Evolutionary conservation across 495 filamentous ascomycete species (phyloP).

Genomic region (Penicillium paradoxum): DNA sequence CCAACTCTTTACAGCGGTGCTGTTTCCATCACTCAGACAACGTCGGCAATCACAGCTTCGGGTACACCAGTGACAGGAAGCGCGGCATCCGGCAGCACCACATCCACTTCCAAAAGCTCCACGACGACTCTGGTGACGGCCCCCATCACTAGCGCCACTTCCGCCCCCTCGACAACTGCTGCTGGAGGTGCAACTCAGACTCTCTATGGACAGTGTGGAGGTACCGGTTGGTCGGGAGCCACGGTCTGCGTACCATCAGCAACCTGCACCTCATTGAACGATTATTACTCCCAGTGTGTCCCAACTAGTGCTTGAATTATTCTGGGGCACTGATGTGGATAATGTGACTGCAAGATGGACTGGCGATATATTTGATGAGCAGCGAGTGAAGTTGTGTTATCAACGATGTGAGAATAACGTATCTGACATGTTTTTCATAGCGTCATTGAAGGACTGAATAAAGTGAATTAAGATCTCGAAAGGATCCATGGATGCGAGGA

Average conservation of each 20-base stretch:
- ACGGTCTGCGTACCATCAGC: constrained; percentile 41
- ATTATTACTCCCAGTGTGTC: constrained; percentile 50
- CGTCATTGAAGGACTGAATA: too few relatives aligned
- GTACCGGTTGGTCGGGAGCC: constrained; percentile 40
- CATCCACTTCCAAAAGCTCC: constrained; percentile 4
- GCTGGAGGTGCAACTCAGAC: constrained; percentile 19
- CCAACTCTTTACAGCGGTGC: constrained; percentile 36
- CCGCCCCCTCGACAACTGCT: constrained; percentile 6
- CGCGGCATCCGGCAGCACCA: not conserved
- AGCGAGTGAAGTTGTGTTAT: not conserved
- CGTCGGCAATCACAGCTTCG: constrained; percentile 23
- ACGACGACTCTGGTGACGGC: not conserved
- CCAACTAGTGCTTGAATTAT: constrained; percentile 12
- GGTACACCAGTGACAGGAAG: constrained; percentile 18
- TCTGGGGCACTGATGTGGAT: not conserved
- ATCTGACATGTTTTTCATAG: too few relatives aligned
- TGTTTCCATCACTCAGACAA: constrained; percentile 19
- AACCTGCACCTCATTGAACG: constrained; percentile 39
- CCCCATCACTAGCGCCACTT: not conserved
- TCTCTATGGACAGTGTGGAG: constrained; percentile 47
- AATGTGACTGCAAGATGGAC: not conserved
- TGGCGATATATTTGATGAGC: not conserved
- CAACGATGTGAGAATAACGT: not conserved
- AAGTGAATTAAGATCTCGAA: too few relatives aligned
- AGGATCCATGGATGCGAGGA: too few relatives aligned